Evolutionary conservation across 2,329 filamentous ascomycete species (phyloP).

Genomic region (Neocatenulostroma microsporum): DNA sequence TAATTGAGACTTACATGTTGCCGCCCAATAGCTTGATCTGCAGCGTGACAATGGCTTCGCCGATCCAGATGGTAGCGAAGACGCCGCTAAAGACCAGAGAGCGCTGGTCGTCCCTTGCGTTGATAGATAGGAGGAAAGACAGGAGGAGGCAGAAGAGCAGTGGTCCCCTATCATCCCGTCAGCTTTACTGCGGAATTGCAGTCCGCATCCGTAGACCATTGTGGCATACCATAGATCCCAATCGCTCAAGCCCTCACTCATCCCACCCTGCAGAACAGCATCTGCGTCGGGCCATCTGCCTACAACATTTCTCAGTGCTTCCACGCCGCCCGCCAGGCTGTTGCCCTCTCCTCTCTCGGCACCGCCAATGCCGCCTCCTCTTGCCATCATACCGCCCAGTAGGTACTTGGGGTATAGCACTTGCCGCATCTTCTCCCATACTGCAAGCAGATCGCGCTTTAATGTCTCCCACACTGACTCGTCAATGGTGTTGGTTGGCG

Average conservation of each 20-base stretch:
- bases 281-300: slow-evolving; percentile 63
- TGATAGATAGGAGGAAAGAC: slow-evolving; percentile 78
- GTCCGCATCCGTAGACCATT: too few relatives aligned
- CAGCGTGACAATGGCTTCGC: slow-evolving; percentile 90
- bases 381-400: slow-evolving; percentile 58
- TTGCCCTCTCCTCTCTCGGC: slow-evolving; percentile 51
- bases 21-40: slow-evolving; percentile 95
- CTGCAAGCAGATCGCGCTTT: slow-evolving; percentile 78
- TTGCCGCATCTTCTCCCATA: slow-evolving; percentile 98
- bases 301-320: slow-evolving; percentile 44
- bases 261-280: slow-evolving; percentile 57
- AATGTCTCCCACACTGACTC: slow-evolving; percentile 97
- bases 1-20: slow-evolving; percentile 78
- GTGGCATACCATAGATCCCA: slow-evolving; percentile 79
- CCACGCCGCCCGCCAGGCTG: slow-evolving; percentile 32
- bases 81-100: slow-evolving; percentile 90
- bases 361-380: slow-evolving; percentile 49
- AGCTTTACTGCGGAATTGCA: too few relatives aligned
- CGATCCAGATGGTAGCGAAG: slow-evolving; percentile 94
- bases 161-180: slow-evolving; percentile 61
- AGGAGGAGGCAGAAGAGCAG: slow-evolving; percentile 87
- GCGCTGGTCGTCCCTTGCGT: slow-evolving; percentile 70
- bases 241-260: slow-evolving; percentile 85
- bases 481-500: slow-evolving; percentile 88
- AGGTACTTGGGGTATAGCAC: slow-evolving; percentile 95